Evolutionary conservation across 2,329 filamentous ascomycete genomes (phyloP).

Genomic region (Colletotrichum sp.): DNA sequence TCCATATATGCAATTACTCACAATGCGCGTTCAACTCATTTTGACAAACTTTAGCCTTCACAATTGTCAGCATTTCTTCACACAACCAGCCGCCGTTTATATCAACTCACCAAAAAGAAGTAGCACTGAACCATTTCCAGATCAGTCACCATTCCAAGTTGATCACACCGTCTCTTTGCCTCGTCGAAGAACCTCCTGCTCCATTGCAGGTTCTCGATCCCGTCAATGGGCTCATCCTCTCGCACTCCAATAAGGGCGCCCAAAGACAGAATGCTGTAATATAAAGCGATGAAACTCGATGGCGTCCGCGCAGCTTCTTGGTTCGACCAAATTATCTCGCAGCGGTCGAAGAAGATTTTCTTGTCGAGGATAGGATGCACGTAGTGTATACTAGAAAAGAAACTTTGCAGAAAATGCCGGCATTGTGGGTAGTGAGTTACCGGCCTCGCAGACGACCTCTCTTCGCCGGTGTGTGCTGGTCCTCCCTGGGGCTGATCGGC

Average conservation of each 20-base stretch:
- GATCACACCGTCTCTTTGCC: conserved; percentile 41
- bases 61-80: background rate
- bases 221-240: conserved; percentile 47
- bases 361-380: conserved; percentile 54
- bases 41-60: conserved; percentile 49
- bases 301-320: conserved; percentile 22
- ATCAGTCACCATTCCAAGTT: conserved; percentile 47
- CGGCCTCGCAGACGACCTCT: background rate
- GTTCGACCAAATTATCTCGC: conserved; percentile 46
- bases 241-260: conserved; percentile 49
- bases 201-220: conserved; percentile 49
- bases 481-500: background rate
- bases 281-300: conserved; percentile 50
- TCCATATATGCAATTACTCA: conserved; percentile 24
- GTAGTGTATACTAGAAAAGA: conserved; percentile 53
- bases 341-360: conserved; percentile 44
- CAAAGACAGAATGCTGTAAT: conserved; percentile 50
- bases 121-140: conserved; percentile 53
- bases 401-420: conserved; percentile 48
- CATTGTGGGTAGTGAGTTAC: conserved; percentile 45
- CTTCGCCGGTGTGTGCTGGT: background rate
- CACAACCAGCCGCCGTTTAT: background rate
- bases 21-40: conserved; percentile 53
- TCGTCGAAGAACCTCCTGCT: conserved; percentile 50
- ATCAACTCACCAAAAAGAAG: conserved; percentile 43